phyloP scores from a whole-genome alignment of 352 stramenopile species.

The Pythium coloratum region DNA sequence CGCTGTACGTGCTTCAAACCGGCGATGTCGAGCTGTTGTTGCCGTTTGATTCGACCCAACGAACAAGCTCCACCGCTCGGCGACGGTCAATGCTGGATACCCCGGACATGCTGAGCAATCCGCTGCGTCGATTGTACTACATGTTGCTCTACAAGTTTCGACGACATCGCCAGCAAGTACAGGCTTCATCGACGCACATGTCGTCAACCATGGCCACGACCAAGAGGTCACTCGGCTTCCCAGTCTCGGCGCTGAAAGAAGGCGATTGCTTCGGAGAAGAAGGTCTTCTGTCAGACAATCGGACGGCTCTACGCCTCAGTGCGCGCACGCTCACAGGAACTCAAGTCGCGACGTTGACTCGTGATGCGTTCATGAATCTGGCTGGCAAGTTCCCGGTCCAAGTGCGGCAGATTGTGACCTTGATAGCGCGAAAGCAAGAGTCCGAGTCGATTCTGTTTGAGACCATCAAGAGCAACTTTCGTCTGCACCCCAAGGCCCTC shows the following conservation, averaged over 20 bases:
- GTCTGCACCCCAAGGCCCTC: conserved; percentile 9
- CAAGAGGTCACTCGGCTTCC: conserved; percentile 18
- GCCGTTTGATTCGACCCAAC: conserved; percentile 21
- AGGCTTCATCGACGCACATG: neutral
- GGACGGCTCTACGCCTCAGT: conserved; percentile 20
- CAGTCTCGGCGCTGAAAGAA: conserved; percentile 48
- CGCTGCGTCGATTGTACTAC: conserved; percentile 4
- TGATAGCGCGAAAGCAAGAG: conserved; percentile 21
- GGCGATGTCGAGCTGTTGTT: conserved; percentile 59
- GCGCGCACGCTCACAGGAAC: conserved; percentile 18
- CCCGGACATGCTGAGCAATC: neutral
- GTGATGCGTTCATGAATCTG: conserved; percentile 19
- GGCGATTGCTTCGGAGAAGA: conserved; percentile 68
- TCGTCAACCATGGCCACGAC: neutral
- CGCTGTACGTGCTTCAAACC: conserved; percentile 60
- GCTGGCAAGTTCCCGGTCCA: conserved; percentile 22
- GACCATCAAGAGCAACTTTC: conserved; percentile 17
- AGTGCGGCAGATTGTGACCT: conserved; percentile 22
- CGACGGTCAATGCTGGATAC: conserved; percentile 9
- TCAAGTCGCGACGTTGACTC: conserved; percentile 10
- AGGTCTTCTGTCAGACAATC: conserved; percentile 24
- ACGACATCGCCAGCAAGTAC: neutral
- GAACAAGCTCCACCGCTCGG: neutral
- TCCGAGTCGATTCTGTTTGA: conserved; percentile 12
- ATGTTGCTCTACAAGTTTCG: neutral